These are phyloP conservation scores for Juglanconis sp. DNA, from an alignment of 2,329 filamentous ascomycete species.

Conservation along the genomic window DNA sequence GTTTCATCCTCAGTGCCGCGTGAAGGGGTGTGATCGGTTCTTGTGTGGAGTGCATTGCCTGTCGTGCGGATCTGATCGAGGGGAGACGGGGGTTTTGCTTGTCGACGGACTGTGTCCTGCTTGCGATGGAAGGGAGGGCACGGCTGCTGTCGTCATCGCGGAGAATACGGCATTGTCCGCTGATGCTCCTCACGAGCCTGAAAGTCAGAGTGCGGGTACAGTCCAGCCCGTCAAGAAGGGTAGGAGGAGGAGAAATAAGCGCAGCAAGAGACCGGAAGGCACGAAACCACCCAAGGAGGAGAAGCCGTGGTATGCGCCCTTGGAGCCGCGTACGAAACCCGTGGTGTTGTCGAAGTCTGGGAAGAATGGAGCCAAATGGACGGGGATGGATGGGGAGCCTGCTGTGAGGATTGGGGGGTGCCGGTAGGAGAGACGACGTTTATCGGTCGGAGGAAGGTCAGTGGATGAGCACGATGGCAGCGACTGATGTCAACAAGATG, in stretches of 20 bases:
- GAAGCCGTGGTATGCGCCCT: constrained; percentile 10
- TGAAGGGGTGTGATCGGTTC: constrained; percentile 29
- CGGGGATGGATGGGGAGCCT: background rate
- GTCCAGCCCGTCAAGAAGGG: background rate
- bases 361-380: constrained; percentile 4
- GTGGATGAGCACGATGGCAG: too few relatives aligned
- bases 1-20: constrained; percentile 36
- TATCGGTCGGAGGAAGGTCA: too few relatives aligned
- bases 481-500: too few relatives aligned
- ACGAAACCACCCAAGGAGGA: constrained; percentile 15
- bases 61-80: constrained; percentile 26
- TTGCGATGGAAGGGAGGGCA: constrained; percentile 22
- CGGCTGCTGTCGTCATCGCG: too few relatives aligned
- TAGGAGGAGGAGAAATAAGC: background rate
- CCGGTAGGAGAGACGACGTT: background rate
- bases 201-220: background rate
- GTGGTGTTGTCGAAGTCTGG: constrained; percentile 10
- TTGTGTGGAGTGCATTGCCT: constrained; percentile 34
- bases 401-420: background rate
- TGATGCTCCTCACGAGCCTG: background rate
- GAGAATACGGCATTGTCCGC: background rate
- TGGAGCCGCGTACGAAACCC: constrained; percentile 5
- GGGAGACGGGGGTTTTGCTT: constrained; percentile 24
- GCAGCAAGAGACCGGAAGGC: background rate
- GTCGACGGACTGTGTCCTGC: constrained; percentile 27